Evolutionary conservation across 768 basidiomycete species (phyloP), one percentile per base, ranked within the genome.

Genomic region (Russula vinacea): DNA sequence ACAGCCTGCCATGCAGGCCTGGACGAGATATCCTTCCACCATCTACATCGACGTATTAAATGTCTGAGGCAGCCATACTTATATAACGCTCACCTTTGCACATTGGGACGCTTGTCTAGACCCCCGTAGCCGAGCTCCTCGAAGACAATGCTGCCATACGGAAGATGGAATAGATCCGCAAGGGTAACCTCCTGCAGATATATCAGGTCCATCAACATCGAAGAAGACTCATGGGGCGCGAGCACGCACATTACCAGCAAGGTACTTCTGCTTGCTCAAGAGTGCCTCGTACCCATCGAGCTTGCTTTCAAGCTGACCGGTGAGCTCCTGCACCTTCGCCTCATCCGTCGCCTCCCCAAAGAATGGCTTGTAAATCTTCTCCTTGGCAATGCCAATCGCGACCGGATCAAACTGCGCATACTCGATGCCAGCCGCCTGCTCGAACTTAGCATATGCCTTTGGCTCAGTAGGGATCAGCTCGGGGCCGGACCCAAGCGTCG

Each of bases 381-480:
- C 65, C 6, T 3, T 1, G 40, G 37, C 17, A 4, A 62, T 37
- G 6, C 5, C 33, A 7, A 7, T 17, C 1, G 29, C 55, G 19
- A 29, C 5, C 29, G 60, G 33, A 17, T 66, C 37, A 5, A 64
- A 66, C 2, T 66, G 33, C 10, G 40, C 8, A 26, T 56, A 56
- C 60, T 76, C 76, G 40, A 74, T 56, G 22, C 69, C 71, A 29
- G 66, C 67, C 2, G 72, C 76, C 55, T 72, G 68, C 35, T 73
- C 72, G 47, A 72, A 68, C n/a, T 67, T 66, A 3, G 70, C 72
- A 37, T 52, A 60, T 0, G 67, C 69, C 60, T 62, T 69, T 40
- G 68, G 65, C 35, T 75, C 70, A 2, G 56, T 57, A 6, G 70
- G 60, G 0, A 70, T 57, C 35, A 70, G 69, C 26, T 64, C 58